Base-by-base conservation (phyloP, 495 filamentous ascomycete genomes). In the Annulohypoxylon moriforme region DNA sequence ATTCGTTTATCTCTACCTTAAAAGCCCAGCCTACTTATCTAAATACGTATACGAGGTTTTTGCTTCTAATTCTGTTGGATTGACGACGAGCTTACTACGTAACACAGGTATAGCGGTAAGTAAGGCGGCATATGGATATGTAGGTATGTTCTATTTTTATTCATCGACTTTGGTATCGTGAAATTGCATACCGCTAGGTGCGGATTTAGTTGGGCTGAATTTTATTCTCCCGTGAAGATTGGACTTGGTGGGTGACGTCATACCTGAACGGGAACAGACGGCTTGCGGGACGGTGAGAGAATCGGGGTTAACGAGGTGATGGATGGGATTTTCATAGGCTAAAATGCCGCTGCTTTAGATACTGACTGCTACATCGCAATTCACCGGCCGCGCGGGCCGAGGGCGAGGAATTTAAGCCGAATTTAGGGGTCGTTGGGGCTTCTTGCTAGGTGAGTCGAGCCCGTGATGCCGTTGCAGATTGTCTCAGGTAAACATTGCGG, bases 191-290 rank as follows among this genome's bases (percentile, higher is more conserved):
- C n/a, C n/a, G 13, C 56, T 20, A 33, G 33, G 13, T 40, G 14
- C 3, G 13, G 3, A 14, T 14, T 40, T n/a, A 40, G 36, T 18
- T 44, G 40, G n/a, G 40, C 16, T 44, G n/a, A 8, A 20, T 18
- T 44, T 7, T n/a, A n/a, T n/a, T 18, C 9, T 18, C 16, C 18
- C 10, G 9, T 18, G 44, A 16, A 47, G 44, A 47, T 22, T 22
- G 14, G n/a, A 42, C 20, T 52, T 18, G n/a, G 10, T 14, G 18
- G 0, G 64, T 67, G 64, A 67, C 64, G 64, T 67, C 64, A 67
- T 67, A 42, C 5, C 22, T 40, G 27, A 49, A 34, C 44, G 5
- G 14, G 27, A 49, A 34, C 44, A 14, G 14, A 14, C 22, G 40
- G 20, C 38, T 44, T 44, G 24, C 18, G 18, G 33, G 33, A 56